These are phyloP conservation scores for Cymbopogon citratus DNA, from an alignment of 176 grass and related monocot species.

Conservation along the genomic window DNA sequence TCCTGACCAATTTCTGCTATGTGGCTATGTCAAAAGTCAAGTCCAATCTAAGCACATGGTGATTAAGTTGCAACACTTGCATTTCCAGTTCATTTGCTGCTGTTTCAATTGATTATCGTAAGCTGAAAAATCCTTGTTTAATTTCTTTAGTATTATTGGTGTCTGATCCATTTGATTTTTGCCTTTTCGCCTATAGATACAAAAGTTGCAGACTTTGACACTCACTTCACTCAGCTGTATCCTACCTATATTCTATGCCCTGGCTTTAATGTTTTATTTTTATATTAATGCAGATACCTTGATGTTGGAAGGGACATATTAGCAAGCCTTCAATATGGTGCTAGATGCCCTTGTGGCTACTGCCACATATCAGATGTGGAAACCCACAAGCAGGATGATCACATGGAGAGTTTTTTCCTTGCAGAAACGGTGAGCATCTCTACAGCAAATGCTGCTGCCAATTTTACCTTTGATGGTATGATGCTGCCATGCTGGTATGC, in stretches of 20 bases:
- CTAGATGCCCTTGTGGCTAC: slow-evolving; percentile 90
- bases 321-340: slow-evolving; percentile 87
- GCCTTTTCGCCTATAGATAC: background rate
- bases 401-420: slow-evolving; percentile 99
- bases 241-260: background rate
- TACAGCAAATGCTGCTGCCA: background rate
- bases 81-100: background rate
- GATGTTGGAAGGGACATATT: slow-evolving; percentile 87
- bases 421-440: slow-evolving; percentile 68
- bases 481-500: background rate
- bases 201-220: background rate
- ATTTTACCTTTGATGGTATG: slow-evolving; percentile 5
- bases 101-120: background rate
- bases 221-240: background rate
- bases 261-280: background rate
- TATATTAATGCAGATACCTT: slow-evolving; percentile 58
- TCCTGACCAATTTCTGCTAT: background rate
- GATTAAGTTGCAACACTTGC: background rate
- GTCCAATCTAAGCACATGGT: background rate
- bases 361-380: slow-evolving; percentile 97
- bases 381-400: slow-evolving; percentile 90
- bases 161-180: background rate
- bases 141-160: slow-evolving; percentile 4
- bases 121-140: background rate
- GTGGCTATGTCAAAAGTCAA: background rate